Evolutionary conservation across 768 basidiomycete species (phyloP), one percentile per base, ranked within the genome.

Genomic region (Gloeopeniophorella convolvens): DNA sequence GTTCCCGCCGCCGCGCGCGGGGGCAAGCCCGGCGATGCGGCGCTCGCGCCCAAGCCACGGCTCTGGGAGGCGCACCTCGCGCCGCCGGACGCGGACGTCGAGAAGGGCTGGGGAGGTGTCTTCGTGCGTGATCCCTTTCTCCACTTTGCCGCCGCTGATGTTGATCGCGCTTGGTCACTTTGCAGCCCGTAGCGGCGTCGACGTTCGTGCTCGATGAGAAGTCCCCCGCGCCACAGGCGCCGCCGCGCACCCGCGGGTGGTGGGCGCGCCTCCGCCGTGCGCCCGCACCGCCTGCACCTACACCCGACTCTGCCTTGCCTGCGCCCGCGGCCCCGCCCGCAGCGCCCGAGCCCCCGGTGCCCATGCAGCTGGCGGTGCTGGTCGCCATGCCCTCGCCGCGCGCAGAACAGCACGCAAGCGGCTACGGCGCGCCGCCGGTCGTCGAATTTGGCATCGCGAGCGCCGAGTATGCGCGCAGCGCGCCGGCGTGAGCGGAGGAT

Each of bases 91-190:
- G 23, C 16, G 3, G 41, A 53, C 3, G 27, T 12, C 1, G 51
- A 16, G 32, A 55, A 55, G n/a, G 40, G 54, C 4, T 55, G 54
- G 54, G 45, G 7, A 1, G 45, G 28, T 1, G 28, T 53, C 24
- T 26, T 18, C 2, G 54, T 55, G 24, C 45, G 54, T 52, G 13
- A 21, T 24, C 9, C 5, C 32, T 7, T 34, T 13, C 21, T 23
- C 24, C 51, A 1, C 20, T 9, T 10, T 15, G 13, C 6, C 7
- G 21, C 2, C 13, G 12, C 15, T 49, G 4, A 13, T 45, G 16
- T 31, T 39, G 28, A 39, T 12, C 12, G 18, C 4, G 4, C 15
- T 16, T 20, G 13, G 16, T n/a, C 26, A 15, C 20, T 10, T 15
- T 21, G 27, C 30, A 53, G 51, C 51, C 51, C 13, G 41, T 53